These are phyloP conservation scores for Panus rudis DNA, from an alignment of 768 basidiomycete genomes.

Conservation along the genomic window DNA sequence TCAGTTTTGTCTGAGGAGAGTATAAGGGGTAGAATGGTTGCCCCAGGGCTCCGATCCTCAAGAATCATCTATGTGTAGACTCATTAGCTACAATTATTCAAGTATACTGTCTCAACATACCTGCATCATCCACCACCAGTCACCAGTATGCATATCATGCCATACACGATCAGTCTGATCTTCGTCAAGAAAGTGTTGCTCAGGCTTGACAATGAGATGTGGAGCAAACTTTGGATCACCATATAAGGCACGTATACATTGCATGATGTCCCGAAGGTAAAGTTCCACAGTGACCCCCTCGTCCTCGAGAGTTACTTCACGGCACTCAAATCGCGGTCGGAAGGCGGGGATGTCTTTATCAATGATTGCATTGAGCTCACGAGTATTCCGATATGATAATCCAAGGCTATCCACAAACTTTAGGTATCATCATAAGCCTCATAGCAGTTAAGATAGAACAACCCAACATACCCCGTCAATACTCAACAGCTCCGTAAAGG, in stretches of 20 bases:
- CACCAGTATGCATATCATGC: conserved; percentile 38
- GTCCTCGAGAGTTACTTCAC: conserved; percentile 22
- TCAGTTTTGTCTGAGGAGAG: conserved; percentile 20
- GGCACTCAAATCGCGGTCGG: conserved; percentile 19
- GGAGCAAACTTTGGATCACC: conserved; percentile 26
- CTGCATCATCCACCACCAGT: conserved; percentile 48
- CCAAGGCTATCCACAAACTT: conserved; percentile 19
- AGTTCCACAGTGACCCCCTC: conserved; percentile 29
- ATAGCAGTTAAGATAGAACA: background rate
- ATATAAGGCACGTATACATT: conserved; percentile 29
- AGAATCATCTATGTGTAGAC: no score
- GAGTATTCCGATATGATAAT: conserved; percentile 26
- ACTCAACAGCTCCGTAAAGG: conserved; percentile 30
- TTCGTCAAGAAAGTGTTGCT: conserved; percentile 29
- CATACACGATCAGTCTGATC: conserved; percentile 23
- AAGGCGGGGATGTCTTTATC: conserved; percentile 22
- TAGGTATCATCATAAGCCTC: background rate
- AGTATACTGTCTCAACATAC: conserved; percentile 26
- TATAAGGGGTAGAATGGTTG: conserved; percentile 17
- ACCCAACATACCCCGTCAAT: conserved; percentile 35
- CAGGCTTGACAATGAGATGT: conserved; percentile 28
- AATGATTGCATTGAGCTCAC: conserved; percentile 28
- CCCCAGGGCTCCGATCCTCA: conserved; percentile 3
- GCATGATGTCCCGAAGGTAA: conserved; percentile 28
- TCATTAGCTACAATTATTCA: no score